phyloP scores from a whole-genome alignment of 2,329 filamentous ascomycete genomes.

The Rhynchosporium agropyri region DNA sequence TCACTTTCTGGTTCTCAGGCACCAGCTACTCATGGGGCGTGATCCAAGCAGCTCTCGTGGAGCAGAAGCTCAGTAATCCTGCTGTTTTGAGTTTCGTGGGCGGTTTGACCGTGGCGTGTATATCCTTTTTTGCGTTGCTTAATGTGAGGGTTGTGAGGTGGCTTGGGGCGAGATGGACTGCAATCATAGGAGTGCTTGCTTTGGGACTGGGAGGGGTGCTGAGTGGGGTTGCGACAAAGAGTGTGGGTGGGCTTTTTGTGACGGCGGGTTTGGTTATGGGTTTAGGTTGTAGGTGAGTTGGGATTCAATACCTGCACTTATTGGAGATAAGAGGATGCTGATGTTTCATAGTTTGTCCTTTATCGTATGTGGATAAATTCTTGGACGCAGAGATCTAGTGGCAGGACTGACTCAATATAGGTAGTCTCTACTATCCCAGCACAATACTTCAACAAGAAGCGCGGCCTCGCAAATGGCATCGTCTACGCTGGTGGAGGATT shows the following conservation, averaged over 20 bases:
- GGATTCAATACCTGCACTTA: not conserved
- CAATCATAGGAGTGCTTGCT: slow-evolving; percentile 52
- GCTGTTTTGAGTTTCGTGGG: slow-evolving; percentile 62
- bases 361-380: slow-evolving; percentile 26
- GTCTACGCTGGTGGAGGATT: slow-evolving; percentile 58
- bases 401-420: slow-evolving; percentile 32
- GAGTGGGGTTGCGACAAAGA: slow-evolving; percentile 50
- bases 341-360: slow-evolving; percentile 30
- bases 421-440: slow-evolving; percentile 53
- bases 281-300: slow-evolving; percentile 46
- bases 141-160: slow-evolving; percentile 54
- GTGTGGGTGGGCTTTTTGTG: slow-evolving; percentile 52
- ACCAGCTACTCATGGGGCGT: slow-evolving; percentile 63
- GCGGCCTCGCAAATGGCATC: slow-evolving; percentile 58
- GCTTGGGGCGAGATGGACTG: slow-evolving; percentile 52
- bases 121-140: slow-evolving; percentile 54
- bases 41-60: slow-evolving; percentile 58
- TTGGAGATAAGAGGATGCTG: not conserved
- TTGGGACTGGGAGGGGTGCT: slow-evolving; percentile 54
- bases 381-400: not conserved
- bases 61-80: slow-evolving; percentile 50
- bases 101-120: slow-evolving; percentile 53
- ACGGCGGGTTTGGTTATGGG: slow-evolving; percentile 52
- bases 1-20: slow-evolving; percentile 60
- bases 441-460: slow-evolving; percentile 57